A percentile compares a stretch with the other conserved stretches of the same genome.
Conservation (phyloP, 306 rosid species). For the Cucurbita moschata region DNA sequence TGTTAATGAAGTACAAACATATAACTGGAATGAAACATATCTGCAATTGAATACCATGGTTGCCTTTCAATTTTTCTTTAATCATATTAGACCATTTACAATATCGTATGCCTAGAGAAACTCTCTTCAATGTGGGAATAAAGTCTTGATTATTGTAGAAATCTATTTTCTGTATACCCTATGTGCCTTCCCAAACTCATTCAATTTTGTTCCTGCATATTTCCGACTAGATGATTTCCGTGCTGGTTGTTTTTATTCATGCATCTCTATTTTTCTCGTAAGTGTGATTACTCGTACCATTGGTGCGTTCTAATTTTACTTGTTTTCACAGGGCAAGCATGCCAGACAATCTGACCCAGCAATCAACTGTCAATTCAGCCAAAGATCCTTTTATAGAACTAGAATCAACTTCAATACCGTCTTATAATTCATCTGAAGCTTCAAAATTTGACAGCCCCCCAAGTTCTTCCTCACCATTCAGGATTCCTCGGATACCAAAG, state of each 20-base stretch:
- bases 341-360: constrained; percentile 13
- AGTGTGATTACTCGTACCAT: neutral
- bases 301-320: neutral
- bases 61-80: neutral
- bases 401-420: constrained; percentile 35
- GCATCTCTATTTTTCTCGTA: neutral
- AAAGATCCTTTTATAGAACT: constrained; percentile 56
- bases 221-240: neutral
- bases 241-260: neutral
- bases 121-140: neutral
- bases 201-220: neutral
- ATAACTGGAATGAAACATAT: constrained; percentile 2
- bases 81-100: neutral
- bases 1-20: neutral
- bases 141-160: neutral
- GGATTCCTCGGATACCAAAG: constrained; percentile 49
- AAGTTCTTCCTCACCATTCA: constrained; percentile 28
- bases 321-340: constrained; percentile 7
- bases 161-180: neutral
- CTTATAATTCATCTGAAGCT: constrained; percentile 25
- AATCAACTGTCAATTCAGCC: constrained; percentile 18
- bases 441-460: constrained; percentile 20
- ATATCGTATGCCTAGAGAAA: neutral
- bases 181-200: neutral
- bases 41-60: neutral